Evolutionary conservation across 768 basidiomycete genomes (phyloP), one percentile per base, ranked within the genome.

Genomic region (Pleurotus citrinopileatus): DNA sequence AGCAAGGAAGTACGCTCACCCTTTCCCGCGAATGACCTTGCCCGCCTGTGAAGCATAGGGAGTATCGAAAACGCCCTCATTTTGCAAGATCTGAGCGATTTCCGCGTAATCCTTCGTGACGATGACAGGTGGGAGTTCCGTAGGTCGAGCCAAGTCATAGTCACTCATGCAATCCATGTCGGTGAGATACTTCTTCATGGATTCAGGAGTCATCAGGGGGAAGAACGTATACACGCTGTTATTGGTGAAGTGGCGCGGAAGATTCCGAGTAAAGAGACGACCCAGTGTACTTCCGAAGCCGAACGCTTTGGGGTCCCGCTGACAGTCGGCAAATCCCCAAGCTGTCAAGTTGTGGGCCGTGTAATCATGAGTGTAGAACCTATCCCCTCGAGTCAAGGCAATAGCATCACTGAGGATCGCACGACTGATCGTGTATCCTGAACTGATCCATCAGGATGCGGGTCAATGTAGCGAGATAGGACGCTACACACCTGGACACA

Each of bases 321-420:
- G 87, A 65, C 87, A 89, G 66, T 94, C 91, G 19, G 83, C 79
- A 61, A 88, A 91, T 32, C 91, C 91, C 91, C 91, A 93, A 3
- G 87, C 71, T 2, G 91, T 93, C 63, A 91, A 63, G 65, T 92
- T 92, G 71, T 72, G 80, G 1, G 91, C 86, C 0, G 91, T 93
- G 65, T 81, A 87, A 62, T 94, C 91, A 23, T 87, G 75, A 0
- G 89, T 93, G 70, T 81, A 90, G 75, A 83, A 87, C 51, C 91
- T 78, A 63, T 94, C 91, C 26, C 91, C 91, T 51, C 91, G 85
- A 44, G 89, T 91, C 52, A 94, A 81, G 10, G 91, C 89, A 53
- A 93, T 87, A 25, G 91, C 91, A 63, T 94, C 91, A 57, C 84
- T 82, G 28, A 94, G 82, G 61, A 94, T 94, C 6, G 91, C 91